phyloP scores from a whole-genome alignment of 805 yeast genomes.

The Wickerhamiella azyma region DNA sequence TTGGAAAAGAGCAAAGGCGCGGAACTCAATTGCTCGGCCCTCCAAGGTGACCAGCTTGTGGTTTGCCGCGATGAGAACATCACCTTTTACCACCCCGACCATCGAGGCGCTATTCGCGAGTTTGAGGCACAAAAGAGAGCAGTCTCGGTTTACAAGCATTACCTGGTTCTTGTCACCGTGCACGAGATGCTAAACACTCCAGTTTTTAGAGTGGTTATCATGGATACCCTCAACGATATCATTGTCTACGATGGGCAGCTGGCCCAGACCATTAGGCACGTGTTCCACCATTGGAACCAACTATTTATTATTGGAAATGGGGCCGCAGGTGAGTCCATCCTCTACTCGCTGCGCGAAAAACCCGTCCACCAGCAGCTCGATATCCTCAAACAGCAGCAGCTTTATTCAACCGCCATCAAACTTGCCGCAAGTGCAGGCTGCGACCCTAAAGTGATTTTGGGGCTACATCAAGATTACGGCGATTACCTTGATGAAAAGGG shows the following conservation, averaged over 20 bases:
- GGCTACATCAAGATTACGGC: conserved; percentile 42
- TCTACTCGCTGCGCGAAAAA: conserved; percentile 56
- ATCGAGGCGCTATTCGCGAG: conserved; percentile 33
- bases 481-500: conserved; percentile 56
- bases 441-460: conserved; percentile 20
- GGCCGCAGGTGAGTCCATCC: conserved; percentile 48
- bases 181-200: conserved; percentile 16
- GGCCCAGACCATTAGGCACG: conserved; percentile 47
- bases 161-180: conserved; percentile 35
- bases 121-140: conserved; percentile 45
- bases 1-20: conserved; percentile 37
- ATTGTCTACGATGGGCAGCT: conserved; percentile 56
- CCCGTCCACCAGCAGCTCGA: conserved; percentile 53
- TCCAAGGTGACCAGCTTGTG: conserved; percentile 37
- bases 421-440: conserved; percentile 36
- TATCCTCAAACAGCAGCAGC: conserved; percentile 51
- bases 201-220: conserved; percentile 46
- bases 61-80: conserved; percentile 55
- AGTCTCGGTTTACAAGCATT: conserved; percentile 35
- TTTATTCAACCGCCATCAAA: conserved; percentile 58
- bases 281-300: conserved; percentile 44
- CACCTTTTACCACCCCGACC: conserved; percentile 38
- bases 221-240: conserved; percentile 59
- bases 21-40: conserved; percentile 31
- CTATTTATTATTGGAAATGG: conserved; percentile 40